Evolutionary conservation across 2,329 filamentous ascomycete genomes (phyloP), one percentile per base, ranked within the genome.

Genomic region (Tolypocladium sp.): DNA sequence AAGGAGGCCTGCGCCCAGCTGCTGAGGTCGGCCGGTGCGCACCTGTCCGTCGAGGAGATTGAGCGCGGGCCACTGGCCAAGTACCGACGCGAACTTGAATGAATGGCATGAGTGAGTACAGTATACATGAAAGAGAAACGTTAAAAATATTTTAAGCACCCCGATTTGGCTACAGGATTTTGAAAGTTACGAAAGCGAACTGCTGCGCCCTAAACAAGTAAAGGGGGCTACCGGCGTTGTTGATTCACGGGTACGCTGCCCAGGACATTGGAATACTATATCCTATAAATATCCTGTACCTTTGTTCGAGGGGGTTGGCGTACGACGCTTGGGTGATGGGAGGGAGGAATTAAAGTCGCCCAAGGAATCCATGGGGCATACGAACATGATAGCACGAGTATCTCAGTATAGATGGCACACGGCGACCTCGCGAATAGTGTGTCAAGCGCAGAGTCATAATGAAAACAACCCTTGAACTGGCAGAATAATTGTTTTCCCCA

Each of bases 21-120:
- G 59, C 70, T 89, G 52, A 77, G 75, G 60, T 78, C 82, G 46
- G 83, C 83, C 0, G 86, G 86, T 1, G 86, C 83, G 0, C 79
- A 84, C 68, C 70, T 88, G 20, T 85, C 71, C 12, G 69, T 68
- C 4, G 73, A 75, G 61, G 74, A 76, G 62, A 68, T 72, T 53
- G 73, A 74, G 60, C 66, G 68, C 15, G 61, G 64, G 3, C 65
- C 67, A 2, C 27, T 65, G 25, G 65, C 64, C 37, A 66, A 66
- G 57, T 61, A 61, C 41, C 58, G 40, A 35, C 58, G 55, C n/a
- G 57, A 63, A 15, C 37, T 38, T 17, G 55, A 52, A n/a, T 55
- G 22, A 49, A 17, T 4, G 15, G 40, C 22, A 25, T 13, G 27
- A 33, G 27, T 12, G 30, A n/a, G 20, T 15, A 13, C 6, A n/a